Evolutionary conservation across 176 grass and related monocot genomes (phyloP), one percentile per base, ranked within the genome.

Genomic region (Bothriochloa decipiens): DNA sequence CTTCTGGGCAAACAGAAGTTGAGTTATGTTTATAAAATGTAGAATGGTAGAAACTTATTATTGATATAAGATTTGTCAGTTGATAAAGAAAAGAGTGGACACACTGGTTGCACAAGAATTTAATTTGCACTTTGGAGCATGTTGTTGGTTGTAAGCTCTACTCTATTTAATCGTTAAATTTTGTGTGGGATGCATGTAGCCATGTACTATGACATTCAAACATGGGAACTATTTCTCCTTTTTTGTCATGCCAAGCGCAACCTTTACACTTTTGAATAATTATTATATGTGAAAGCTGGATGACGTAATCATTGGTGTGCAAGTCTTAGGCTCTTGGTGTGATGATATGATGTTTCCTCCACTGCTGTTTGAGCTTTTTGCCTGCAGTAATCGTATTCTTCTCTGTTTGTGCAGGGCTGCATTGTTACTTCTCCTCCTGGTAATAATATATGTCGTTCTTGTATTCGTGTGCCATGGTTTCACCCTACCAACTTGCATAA

Each of bases 381-480:
- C 75, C 13, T 4, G 5, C 47, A 64, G 50, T 61, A 32, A 40
- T 53, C 67, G 0, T n/a, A 39, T 78, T 55, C 5, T 67, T 20
- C 37, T 86, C 12, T 79, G 43, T 65, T 81, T 18, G 65, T 82
- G 84, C 91, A 99, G 96, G 79, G 72, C 79, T 7, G 91, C 89
- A 4, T 72, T 99, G 88, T 91, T 99, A 79, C 63, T 99, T 65
- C 75, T 99, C 33, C 91, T 99, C 23, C 71, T 96, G 71, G 75
- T 94, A 32, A 92, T 96, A 78, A 89, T 96, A 68, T 99, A 99
- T 35, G 73, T 96, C 1, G 91, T 90, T 60, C 93, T 99, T 33
- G 94, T 91, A n/a, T 99, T 94, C 29, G 10, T 96, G 26, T 99
- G 96, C 84, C 89, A 99, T 89, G 96, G 96, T 23, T 87, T 99